Evolutionary conservation across 1,139 yeast genomes (phyloP).

Genomic region (Saccharomyces uvarum): DNA sequence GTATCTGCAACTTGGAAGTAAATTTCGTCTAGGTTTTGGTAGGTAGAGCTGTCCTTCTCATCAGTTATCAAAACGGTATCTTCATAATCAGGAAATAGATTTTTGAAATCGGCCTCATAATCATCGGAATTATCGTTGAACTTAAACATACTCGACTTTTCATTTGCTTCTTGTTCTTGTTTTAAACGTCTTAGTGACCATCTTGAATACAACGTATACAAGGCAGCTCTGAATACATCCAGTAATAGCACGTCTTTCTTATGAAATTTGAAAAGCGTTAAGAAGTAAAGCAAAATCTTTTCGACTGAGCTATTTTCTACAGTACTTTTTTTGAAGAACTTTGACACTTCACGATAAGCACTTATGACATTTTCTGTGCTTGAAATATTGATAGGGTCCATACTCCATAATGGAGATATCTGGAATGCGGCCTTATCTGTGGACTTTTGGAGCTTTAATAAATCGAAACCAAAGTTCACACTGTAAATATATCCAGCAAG

Average conservation of each 20-base stretch:
- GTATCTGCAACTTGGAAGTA: slow-evolving; percentile 34
- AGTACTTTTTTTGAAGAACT: slow-evolving; percentile 38
- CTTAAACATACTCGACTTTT: slow-evolving; percentile 55
- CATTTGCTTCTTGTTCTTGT: slow-evolving; percentile 54
- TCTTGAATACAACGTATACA: slow-evolving; percentile 60
- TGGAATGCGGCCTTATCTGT: slow-evolving; percentile 17
- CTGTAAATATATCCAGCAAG: slow-evolving; percentile 62
- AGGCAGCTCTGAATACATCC: slow-evolving; percentile 37
- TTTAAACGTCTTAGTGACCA: slow-evolving; percentile 71
- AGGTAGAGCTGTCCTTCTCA: slow-evolving; percentile 19
- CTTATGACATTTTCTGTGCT: slow-evolving; percentile 18
- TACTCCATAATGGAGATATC: slow-evolving; percentile 41
- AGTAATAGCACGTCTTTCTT: slow-evolving; percentile 16
- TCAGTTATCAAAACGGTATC: slow-evolving; percentile 41
- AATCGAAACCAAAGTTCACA: slow-evolving; percentile 65
- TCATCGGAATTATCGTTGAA: slow-evolving; percentile 55
- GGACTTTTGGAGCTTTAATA: slow-evolving; percentile 33
- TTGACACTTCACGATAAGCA: slow-evolving; percentile 35
- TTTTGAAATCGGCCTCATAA: slow-evolving; percentile 48
- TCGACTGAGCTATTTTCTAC: slow-evolving; percentile 46
- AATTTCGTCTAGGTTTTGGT: slow-evolving; percentile 31
- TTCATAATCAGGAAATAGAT: slow-evolving; percentile 82
- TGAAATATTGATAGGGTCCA: slow-evolving; percentile 36
- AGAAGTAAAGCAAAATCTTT: slow-evolving; percentile 36
- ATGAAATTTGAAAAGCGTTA: slow-evolving; percentile 32